Conservation (phyloP, 106 monocot species). For the Iris macrosiphon region DNA sequence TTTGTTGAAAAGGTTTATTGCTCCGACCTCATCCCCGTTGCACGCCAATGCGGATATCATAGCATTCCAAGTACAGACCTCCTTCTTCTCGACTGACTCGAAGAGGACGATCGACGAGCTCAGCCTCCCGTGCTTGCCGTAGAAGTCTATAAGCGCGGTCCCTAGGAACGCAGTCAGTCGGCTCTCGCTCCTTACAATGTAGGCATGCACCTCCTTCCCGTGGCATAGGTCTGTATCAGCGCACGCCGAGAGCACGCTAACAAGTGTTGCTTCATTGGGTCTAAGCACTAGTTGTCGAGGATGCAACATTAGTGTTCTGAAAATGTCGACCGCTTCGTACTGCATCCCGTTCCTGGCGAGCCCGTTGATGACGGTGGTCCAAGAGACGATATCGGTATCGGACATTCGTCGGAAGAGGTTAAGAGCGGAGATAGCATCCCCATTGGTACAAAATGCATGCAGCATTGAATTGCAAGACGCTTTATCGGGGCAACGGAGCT, state of each 20-base stretch:
- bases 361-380: constrained; percentile 52
- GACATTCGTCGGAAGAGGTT: constrained; percentile 20
- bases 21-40: constrained; percentile 34
- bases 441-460: constrained; percentile 24
- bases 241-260: constrained; percentile 48
- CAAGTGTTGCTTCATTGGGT: constrained; percentile 46
- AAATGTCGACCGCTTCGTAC: constrained; percentile 22
- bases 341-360: constrained; percentile 17
- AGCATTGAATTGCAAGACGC: constrained; percentile 47
- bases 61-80: constrained; percentile 55
- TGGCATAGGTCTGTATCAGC: constrained; percentile 10
- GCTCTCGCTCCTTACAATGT: constrained; percentile 18
- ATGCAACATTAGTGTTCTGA: constrained; percentile 23
- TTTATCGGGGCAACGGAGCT: constrained; percentile 30
- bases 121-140: constrained; percentile 47
- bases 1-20: constrained; percentile 22
- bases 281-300: neutral
- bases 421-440: constrained; percentile 17
- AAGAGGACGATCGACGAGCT: constrained; percentile 20
- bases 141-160: constrained; percentile 55
- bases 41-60: constrained; percentile 45
- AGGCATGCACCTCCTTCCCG: constrained; percentile 38
- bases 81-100: constrained; percentile 5
- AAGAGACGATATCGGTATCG: constrained; percentile 32
- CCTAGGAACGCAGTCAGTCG: constrained; percentile 32